Percentiles rank a stretch among this genome's conserved stretches.
These are phyloP conservation scores for Xylariaceae sp. DNA, from an alignment of 2,329 filamentous ascomycete genomes.

Conservation along the genomic window DNA sequence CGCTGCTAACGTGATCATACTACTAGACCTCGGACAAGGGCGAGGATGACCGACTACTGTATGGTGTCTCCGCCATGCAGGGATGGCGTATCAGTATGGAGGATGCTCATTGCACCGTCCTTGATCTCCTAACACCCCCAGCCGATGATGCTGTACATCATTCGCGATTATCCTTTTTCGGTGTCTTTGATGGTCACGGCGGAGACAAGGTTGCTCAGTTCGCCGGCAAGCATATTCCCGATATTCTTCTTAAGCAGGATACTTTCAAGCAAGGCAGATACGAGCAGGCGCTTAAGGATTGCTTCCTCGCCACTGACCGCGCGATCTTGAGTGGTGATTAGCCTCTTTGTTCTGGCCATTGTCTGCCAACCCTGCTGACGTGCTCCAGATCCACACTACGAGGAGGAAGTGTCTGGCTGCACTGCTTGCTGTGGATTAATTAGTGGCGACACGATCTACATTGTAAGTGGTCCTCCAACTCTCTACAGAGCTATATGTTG, in stretches of 20 bases:
- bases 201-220: constrained; percentile 95
- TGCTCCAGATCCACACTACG: constrained; percentile 79
- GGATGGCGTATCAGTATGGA: constrained; percentile 99
- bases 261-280: constrained; percentile 87
- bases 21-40: constrained; percentile 77
- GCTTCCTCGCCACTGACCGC: constrained; percentile 90
- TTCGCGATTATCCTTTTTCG: constrained; percentile 86
- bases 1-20: constrained; percentile 10
- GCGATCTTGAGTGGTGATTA: constrained; percentile 86
- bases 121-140: constrained; percentile 68
- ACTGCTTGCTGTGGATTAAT: constrained; percentile 90
- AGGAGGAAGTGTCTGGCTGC: constrained; percentile 96
- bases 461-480: constrained; percentile 58
- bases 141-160: constrained; percentile 56
- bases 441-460: constrained; percentile 86
- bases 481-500: constrained; percentile 13
- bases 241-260: constrained; percentile 92
- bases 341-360: neutral
- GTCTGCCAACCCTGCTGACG: constrained; percentile 16
- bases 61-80: constrained; percentile 97
- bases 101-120: constrained; percentile 83
- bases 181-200: constrained; percentile 95
- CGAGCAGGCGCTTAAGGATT: constrained; percentile 93
- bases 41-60: constrained; percentile 88
- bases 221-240: constrained; percentile 85